Evolutionary conservation across 176 grass and related monocot species (phyloP).

Genomic region (Leersia perrieri): DNA sequence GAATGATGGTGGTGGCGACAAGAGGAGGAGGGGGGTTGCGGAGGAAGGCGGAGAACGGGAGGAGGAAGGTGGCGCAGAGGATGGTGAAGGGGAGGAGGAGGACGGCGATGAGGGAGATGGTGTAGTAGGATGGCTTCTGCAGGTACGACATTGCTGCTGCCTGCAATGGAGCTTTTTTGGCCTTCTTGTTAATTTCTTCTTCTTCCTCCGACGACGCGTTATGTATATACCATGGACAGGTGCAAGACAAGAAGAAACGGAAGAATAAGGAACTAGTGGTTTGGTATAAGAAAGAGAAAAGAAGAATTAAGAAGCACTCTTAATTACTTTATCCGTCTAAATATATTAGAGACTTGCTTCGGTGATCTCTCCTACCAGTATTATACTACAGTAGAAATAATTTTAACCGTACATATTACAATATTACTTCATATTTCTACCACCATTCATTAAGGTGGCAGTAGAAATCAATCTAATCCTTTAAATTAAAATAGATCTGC

Average conservation of each 20-base stretch:
- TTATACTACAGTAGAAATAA: too few species aligned
- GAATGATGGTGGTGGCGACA: neutral
- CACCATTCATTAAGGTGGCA: too few species aligned
- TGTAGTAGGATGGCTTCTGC: neutral
- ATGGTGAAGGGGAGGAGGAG: constrained; percentile 38
- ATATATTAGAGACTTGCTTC: too few species aligned
- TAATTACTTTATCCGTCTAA: too few species aligned
- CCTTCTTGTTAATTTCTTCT: neutral
- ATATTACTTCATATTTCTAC: too few species aligned
- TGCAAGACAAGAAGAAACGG: neutral
- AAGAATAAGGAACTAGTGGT: too few species aligned
- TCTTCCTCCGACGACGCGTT: too few species aligned
- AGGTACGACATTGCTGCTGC: constrained; percentile 4
- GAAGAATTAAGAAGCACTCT: neutral
- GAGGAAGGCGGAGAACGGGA: constrained; percentile 13
- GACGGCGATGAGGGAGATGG: constrained; percentile 13
- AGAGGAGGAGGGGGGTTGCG: neutral
- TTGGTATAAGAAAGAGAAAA: neutral
- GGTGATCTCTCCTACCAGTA: too few species aligned
- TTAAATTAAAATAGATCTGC: too few species aligned
- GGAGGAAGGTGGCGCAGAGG: neutral
- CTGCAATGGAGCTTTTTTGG: neutral
- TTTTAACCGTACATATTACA: too few species aligned
- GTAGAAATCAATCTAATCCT: too few species aligned
- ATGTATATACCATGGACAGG: neutral